Evolutionary conservation across 176 grass and related monocot species (phyloP).

Genomic region (Urochloa ruziziensis): DNA sequence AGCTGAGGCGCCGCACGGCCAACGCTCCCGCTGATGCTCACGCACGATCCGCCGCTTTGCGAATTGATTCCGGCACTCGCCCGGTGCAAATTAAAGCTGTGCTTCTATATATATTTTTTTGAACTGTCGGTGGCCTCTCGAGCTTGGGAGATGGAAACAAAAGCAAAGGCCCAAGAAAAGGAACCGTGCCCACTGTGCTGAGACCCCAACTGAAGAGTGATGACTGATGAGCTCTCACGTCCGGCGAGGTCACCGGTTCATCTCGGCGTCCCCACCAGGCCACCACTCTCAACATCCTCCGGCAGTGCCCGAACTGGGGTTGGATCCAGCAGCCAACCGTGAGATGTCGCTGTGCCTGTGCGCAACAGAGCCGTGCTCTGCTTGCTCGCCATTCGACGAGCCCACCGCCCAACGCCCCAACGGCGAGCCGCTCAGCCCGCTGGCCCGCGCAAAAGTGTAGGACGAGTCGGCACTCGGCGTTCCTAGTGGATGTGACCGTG

Average conservation of each 20-base stretch:
- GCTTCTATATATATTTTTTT: no score
- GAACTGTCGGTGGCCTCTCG: conserved; percentile 10
- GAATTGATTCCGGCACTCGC: not conserved
- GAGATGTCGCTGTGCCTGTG: not conserved
- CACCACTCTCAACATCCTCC: not conserved
- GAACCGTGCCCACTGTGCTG: not conserved
- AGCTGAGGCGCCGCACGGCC: not conserved
- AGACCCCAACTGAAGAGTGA: no score
- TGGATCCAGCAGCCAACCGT: not conserved
- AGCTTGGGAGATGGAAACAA: not conserved
- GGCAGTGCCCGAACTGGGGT: not conserved
- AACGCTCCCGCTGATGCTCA: not conserved
- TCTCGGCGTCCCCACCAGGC: not conserved
- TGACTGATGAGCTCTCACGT: not conserved
- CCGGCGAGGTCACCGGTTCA: not conserved
- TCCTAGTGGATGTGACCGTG: not conserved
- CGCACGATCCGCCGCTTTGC: not conserved
- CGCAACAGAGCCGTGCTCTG: not conserved
- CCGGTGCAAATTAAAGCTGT: no score
- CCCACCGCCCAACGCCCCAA: not conserved
- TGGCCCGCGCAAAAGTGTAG: not conserved
- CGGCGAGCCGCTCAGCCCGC: not conserved
- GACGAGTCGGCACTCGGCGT: not conserved
- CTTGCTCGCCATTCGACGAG: not conserved
- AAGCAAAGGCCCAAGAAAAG: not conserved